A percentile compares a stretch with the other conserved stretches of the same genome.
Evolutionary conservation across 345 rosid genomes (phyloP).

Genomic region (Citropsis articulata): DNA sequence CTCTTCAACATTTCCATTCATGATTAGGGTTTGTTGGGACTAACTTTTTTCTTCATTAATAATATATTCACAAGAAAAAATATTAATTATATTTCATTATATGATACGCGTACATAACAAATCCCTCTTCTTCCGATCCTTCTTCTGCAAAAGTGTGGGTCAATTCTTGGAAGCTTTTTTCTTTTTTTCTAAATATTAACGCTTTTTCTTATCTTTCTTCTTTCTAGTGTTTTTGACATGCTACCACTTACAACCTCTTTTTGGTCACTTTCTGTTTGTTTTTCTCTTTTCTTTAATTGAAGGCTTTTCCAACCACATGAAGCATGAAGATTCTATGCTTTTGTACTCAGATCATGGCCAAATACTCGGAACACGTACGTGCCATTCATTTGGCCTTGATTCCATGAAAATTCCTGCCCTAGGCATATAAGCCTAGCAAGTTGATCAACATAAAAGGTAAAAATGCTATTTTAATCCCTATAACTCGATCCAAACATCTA

Average conservation of each 20-base stretch:
- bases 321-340: constrained; percentile 14
- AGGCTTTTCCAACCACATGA: constrained; percentile 8
- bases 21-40: constrained; percentile 45
- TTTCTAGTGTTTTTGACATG: constrained; percentile 38
- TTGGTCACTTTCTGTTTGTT: constrained; percentile 51
- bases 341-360: constrained; percentile 1
- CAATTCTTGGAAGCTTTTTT: constrained; percentile 26
- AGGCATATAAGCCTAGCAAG: too few relatives aligned
- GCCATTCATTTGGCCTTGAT: too few relatives aligned
- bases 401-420: too few relatives aligned
- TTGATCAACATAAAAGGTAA: too few relatives aligned
- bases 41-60: constrained; percentile 19
- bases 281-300: constrained; percentile 25
- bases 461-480: too few relatives aligned
- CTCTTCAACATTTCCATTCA: constrained; percentile 29
- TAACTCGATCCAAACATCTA: too few relatives aligned
- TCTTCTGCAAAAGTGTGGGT: constrained; percentile 33
- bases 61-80: not conserved
- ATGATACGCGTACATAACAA: constrained; percentile 2
- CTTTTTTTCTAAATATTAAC: constrained; percentile 22
- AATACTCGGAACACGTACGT: not conserved
- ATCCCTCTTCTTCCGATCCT: constrained; percentile 38
- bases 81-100: not conserved
- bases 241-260: constrained; percentile 44
- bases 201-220: constrained; percentile 30